Base-by-base conservation (phyloP, 371 early-diverging fungal genomes). In the Haplosporangium sp. region DNA sequence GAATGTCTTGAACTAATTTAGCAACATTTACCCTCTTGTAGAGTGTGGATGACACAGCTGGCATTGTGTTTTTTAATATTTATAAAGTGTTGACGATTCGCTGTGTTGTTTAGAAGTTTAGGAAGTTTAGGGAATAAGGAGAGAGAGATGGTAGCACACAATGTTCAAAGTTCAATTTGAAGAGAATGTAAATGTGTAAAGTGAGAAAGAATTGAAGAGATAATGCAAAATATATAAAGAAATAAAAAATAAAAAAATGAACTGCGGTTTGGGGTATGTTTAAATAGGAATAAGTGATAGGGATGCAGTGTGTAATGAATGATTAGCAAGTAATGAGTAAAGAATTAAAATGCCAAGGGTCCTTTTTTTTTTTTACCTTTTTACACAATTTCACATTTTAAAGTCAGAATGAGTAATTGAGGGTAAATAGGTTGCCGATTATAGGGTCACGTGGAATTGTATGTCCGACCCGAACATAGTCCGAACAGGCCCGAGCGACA, bases 11-110 rank as follows among this genome's bases (percentile, higher is more conserved):
- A 40, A 62, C 72, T 17, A 75, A 45, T 38, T 65, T 56, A 17
- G 56, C 44, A 0, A 63, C 42, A 40, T 72, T 57, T 35, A 75
- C 58, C 38, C 42, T 67, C 20, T 50, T 65, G 69, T 69, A 65
- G 20, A 72, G 59, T n/a, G 65, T 45, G 4, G 67, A 44, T 15
- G 69, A 63, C 8, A 45, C 57, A 19, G 47, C 48, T 13, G 65
- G 10, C 27, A 19, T 40, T 70, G 70, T 66, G 56, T 55, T 19
- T 34, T 9, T 8, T 19, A 4, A 27, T 27, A 59, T 42, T 50
- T 39, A 48, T 47, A 42, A 27, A 27, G 27, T 27, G 27, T 27
- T 27, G 27, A 27, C 27, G 27, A 27, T 1, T 27, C 27, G 27
- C 27, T 27, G 34, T 27, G 37, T n/a, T 45, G 7, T 59, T 20